These are phyloP conservation scores for Penicillium coprophilum DNA, from an alignment of 495 filamentous ascomycete species.

Conservation along the genomic window DNA sequence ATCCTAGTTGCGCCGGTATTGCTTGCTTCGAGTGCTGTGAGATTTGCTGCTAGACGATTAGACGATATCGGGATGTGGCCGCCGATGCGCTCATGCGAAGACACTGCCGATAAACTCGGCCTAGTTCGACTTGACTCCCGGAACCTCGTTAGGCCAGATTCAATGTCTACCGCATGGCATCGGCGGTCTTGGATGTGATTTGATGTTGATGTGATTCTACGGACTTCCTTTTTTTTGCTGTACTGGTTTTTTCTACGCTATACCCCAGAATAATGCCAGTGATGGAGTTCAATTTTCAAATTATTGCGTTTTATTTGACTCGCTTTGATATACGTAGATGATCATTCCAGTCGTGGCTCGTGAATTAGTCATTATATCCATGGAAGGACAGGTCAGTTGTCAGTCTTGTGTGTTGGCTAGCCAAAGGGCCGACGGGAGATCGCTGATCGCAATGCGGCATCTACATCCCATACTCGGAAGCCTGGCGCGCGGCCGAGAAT, in stretches of 20 bases:
- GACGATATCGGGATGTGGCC: neutral
- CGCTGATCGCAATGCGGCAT: conserved; percentile 24
- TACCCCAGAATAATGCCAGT: conserved; percentile 16
- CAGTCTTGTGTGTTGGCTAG: neutral
- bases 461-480: conserved; percentile 28
- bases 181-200: neutral
- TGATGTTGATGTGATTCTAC: neutral
- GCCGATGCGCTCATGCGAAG: neutral
- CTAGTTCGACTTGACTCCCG: neutral
- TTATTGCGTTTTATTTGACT: neutral
- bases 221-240: neutral
- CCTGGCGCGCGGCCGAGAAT: conserved; percentile 33
- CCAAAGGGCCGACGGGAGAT: conserved; percentile 19
- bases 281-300: conserved; percentile 9
- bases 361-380: neutral
- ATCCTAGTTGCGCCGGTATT: conserved; percentile 42
- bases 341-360: neutral
- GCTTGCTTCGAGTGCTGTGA: conserved; percentile 48
- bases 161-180: neutral
- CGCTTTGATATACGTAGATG: neutral
- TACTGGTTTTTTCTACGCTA: conserved; percentile 6
- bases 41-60: conserved; percentile 41
- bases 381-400: neutral
- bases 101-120: neutral
- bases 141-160: neutral